Conservation (phyloP, 495 filamentous ascomycete genomes). For the Aspergillus wentii region DNA sequence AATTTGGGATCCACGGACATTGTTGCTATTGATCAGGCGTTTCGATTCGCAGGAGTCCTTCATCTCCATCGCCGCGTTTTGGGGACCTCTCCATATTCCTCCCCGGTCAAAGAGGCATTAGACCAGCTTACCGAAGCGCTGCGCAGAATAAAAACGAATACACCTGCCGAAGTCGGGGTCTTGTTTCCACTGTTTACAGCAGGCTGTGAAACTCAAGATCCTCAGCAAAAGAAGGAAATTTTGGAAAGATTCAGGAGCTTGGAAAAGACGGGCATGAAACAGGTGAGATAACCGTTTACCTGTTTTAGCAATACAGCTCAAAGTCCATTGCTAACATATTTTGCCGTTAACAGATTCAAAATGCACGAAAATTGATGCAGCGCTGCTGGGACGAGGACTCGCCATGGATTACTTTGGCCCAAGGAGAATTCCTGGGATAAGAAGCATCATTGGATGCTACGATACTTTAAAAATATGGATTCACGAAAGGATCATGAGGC, state of each 20-base stretch:
- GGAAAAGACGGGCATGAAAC: constrained; percentile 73
- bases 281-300: constrained; percentile 38
- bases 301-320: neutral
- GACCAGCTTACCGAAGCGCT: constrained; percentile 57
- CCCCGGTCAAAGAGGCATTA: constrained; percentile 60
- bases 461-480: neutral
- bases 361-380: constrained; percentile 41
- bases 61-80: constrained; percentile 74
- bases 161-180: constrained; percentile 69
- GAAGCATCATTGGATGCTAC: too few species aligned
- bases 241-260: constrained; percentile 63
- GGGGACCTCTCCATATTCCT: constrained; percentile 48
- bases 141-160: constrained; percentile 57
- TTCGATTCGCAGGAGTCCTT: constrained; percentile 74
- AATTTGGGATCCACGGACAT: constrained; percentile 49
- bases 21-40: constrained; percentile 72
- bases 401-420: constrained; percentile 38
- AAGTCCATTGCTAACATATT: neutral
- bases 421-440: constrained; percentile 43
- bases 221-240: constrained; percentile 52
- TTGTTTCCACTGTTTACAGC: constrained; percentile 84
- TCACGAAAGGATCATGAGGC: too few species aligned
- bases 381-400: constrained; percentile 38
- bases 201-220: constrained; percentile 65
- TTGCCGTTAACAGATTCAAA: constrained; percentile 42